Conservation (phyloP, 2,329 filamentous ascomycete genomes). For the Aspergillus flavus region DNA sequence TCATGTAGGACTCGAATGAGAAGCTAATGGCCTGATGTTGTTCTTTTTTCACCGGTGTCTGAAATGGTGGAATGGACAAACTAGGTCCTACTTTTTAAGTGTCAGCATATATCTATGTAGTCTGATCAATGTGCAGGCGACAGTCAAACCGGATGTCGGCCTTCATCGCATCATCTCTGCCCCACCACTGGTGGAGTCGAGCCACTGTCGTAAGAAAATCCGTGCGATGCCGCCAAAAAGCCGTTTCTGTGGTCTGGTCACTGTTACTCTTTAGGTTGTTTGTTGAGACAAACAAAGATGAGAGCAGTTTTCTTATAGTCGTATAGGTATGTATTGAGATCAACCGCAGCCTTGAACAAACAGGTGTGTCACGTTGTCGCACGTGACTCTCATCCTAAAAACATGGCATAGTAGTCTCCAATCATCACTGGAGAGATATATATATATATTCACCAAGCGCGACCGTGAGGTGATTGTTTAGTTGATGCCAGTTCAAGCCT, state of each 20-base stretch:
- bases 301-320: neutral
- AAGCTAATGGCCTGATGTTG: neutral
- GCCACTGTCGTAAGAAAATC: neutral
- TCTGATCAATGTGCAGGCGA: neutral
- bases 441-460: too few species aligned
- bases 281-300: neutral
- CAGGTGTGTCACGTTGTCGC: neutral
- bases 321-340: neutral
- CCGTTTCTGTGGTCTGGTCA: neutral
- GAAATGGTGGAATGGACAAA: neutral
- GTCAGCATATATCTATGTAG: neutral
- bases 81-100: too few species aligned
- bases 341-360: neutral
- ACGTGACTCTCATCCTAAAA: neutral
- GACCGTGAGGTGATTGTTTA: too few species aligned
- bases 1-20: neutral
- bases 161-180: conserved; percentile 1
- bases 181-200: neutral
- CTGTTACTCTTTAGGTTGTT: neutral
- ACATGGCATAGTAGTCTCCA: too few species aligned
- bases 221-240: neutral
- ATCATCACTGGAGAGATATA: too few species aligned
- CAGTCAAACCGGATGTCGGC: neutral
- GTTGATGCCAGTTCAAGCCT: too few species aligned
- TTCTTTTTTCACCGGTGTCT: neutral